Percentiles rank a stretch among this genome's conserved stretches.
Conservation (phyloP, 768 basidiomycete genomes). For the Tylopilus cervinicoccineus region DNA sequence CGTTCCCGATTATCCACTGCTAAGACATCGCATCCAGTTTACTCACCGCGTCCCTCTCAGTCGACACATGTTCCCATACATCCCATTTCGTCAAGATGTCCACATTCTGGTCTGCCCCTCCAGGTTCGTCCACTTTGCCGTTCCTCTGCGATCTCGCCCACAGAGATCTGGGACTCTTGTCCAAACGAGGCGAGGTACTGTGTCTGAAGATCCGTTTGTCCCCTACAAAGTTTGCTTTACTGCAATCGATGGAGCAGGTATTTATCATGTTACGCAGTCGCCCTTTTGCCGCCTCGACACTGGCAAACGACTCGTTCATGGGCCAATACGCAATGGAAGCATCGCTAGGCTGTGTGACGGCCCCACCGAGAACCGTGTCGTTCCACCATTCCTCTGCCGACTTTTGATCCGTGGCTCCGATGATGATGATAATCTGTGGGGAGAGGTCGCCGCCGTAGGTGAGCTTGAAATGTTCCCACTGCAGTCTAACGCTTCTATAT, state of each 20-base stretch:
- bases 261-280: slow-evolving; percentile 15
- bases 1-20: too few species aligned
- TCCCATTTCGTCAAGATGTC: slow-evolving; percentile 21
- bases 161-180: slow-evolving; percentile 1
- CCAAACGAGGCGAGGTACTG: neutral
- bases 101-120: neutral
- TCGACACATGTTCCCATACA: slow-evolving; percentile 18
- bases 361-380: neutral
- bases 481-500: slow-evolving; percentile 9
- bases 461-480: slow-evolving; percentile 23
- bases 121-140: neutral
- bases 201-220: slow-evolving; percentile 12
- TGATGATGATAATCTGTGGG: slow-evolving; percentile 21
- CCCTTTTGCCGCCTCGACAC: slow-evolving; percentile 1
- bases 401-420: slow-evolving; percentile 13
- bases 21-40: neutral
- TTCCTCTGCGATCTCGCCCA: slow-evolving; percentile 1
- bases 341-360: neutral
- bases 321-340: slow-evolving; percentile 20
- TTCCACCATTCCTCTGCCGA: slow-evolving; percentile 23
- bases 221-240: slow-evolving; percentile 5
- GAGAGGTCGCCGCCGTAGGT: slow-evolving; percentile 25
- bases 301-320: neutral
- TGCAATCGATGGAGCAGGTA: slow-evolving; percentile 25
- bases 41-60: neutral